phyloP scores from a whole-genome alignment of 208 protist genomes.

The Phytomonas sp. region DNA sequence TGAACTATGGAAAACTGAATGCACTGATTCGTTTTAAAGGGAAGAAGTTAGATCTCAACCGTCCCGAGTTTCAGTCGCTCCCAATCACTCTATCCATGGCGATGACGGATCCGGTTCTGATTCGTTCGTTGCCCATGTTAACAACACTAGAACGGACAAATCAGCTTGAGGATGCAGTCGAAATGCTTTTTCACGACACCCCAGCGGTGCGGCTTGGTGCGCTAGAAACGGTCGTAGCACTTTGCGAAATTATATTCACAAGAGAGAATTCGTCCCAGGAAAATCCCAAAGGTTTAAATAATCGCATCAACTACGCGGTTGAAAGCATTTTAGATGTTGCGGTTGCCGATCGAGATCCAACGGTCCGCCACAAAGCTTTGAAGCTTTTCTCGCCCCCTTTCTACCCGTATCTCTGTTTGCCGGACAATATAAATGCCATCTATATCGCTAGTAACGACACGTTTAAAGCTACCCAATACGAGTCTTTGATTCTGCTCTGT shows the following conservation, averaged over 20 bases:
- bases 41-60: conserved; percentile 21
- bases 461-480: conserved; percentile 35
- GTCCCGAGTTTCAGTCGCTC: conserved; percentile 28
- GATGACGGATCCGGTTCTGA: conserved; percentile 31
- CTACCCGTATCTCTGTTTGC: conserved; percentile 69
- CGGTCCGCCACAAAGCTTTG: conserved; percentile 59
- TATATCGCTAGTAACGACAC: conserved; percentile 81
- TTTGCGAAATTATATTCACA: conserved; percentile 60
- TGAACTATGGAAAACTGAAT: conserved; percentile 70
- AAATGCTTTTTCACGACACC: conserved; percentile 72
- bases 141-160: conserved; percentile 60
- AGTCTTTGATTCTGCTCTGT: conserved; percentile 67
- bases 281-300: conserved; percentile 25
- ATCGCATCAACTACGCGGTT: conserved; percentile 51
- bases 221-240: conserved; percentile 40
- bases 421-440: conserved; percentile 72
- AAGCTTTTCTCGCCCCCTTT: conserved; percentile 48
- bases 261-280: conserved; percentile 8
- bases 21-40: conserved; percentile 60
- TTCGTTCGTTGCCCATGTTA: conserved; percentile 62
- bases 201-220: conserved; percentile 48
- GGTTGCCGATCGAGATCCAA: conserved; percentile 57
- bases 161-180: conserved; percentile 56
- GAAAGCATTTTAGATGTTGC: conserved; percentile 77
- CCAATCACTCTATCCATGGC: conserved; percentile 35